Percentiles rank a stretch among this genome's conserved stretches.
phyloP scores from a whole-genome alignment of 768 basidiomycete genomes.

The Lentinus tigrinus region DNA sequence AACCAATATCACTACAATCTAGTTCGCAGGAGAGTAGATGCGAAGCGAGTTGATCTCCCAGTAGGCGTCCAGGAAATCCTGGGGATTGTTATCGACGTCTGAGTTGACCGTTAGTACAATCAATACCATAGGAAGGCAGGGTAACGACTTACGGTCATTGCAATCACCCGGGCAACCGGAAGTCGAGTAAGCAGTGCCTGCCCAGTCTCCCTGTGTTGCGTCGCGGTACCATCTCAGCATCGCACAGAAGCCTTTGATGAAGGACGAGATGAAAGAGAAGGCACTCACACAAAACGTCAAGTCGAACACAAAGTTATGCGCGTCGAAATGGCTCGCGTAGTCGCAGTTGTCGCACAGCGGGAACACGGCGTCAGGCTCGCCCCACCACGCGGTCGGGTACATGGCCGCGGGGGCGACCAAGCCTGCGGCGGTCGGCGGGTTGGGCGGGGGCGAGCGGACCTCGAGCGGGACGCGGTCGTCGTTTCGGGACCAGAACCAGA shows the following conservation, averaged over 20 bases:
- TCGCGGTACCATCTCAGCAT: neutral
- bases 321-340: slow-evolving; percentile 51
- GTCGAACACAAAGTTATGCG: slow-evolving; percentile 56
- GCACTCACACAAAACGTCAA: slow-evolving; percentile 58
- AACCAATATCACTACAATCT: neutral
- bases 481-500: slow-evolving; percentile 64
- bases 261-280: too few species aligned
- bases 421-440: too few species aligned
- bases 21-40: slow-evolving; percentile 41
- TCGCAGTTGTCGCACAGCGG: slow-evolving; percentile 46
- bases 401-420: slow-evolving; percentile 7
- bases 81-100: slow-evolving; percentile 63
- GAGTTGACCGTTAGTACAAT: neutral
- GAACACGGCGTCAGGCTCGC: slow-evolving; percentile 49
- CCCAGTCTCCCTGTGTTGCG: slow-evolving; percentile 50
- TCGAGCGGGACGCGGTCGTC: slow-evolving; percentile 43
- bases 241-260: too few species aligned
- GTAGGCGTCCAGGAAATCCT: slow-evolving; percentile 59
- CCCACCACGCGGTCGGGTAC: slow-evolving; percentile 35
- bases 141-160: slow-evolving; percentile 49
- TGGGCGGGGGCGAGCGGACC: slow-evolving; percentile 26
- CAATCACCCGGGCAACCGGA: slow-evolving; percentile 46
- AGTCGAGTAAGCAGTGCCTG: slow-evolving; percentile 39
- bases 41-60: slow-evolving; percentile 67
- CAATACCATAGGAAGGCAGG: too few species aligned